A percentile compares a stretch with the other conserved stretches of the same genome.
Evolutionary conservation across 2,329 filamentous ascomycete species (phyloP).

Genomic region (Ophiostoma sp.): DNA sequence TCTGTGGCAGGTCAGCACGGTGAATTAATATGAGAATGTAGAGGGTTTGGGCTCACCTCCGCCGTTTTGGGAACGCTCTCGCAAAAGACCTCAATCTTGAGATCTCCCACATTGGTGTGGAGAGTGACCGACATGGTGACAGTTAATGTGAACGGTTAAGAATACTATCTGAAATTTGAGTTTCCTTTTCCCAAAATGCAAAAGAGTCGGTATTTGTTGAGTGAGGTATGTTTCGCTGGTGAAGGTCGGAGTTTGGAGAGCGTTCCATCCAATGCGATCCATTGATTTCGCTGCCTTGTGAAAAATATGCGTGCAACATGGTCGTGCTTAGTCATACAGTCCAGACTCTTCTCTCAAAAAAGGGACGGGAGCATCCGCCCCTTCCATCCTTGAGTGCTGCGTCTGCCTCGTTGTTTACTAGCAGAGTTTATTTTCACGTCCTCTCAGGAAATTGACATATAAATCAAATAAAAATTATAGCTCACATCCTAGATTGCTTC

Average conservation of each 20-base stretch:
- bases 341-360: not conserved
- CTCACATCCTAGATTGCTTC: no score
- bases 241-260: not conserved
- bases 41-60: slow-evolving; percentile 56
- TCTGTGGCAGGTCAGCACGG: slow-evolving; percentile 48
- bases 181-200: not conserved
- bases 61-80: slow-evolving; percentile 91
- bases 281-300: not conserved
- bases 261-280: not conserved
- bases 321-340: not conserved
- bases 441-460: not conserved
- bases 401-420: slow-evolving; percentile 7
- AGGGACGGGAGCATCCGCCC: not conserved
- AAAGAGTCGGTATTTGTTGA: not conserved
- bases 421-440: not conserved
- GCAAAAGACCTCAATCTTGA: slow-evolving; percentile 97
- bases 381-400: not conserved
- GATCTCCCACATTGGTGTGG: slow-evolving; percentile 83
- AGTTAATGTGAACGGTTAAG: not conserved
- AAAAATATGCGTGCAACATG: not conserved
- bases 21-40: not conserved
- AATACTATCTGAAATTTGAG: not conserved
- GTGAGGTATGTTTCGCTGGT: not conserved
- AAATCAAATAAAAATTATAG: not conserved
- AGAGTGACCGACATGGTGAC: slow-evolving; percentile 65